Evolutionary conservation across 208 protist genomes (phyloP), one percentile per base, ranked within the genome.

Genomic region (Trypanosoma congolense): DNA sequence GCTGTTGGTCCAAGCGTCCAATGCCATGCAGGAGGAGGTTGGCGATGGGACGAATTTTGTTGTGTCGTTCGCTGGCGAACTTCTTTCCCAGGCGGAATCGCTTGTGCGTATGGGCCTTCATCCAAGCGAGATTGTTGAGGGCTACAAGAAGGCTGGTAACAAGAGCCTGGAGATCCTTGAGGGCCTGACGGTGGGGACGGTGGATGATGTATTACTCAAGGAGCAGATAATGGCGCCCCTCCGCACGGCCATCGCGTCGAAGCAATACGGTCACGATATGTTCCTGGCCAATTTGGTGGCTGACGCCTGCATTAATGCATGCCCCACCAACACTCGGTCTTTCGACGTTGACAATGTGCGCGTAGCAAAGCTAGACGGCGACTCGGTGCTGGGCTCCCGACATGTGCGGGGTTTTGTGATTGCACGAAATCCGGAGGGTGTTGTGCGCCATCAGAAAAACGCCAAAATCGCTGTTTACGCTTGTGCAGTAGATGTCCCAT

Each of bases 291-390:
- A 85, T 5, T 62, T 99, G 4, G 88, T 99, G 19, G 81, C 82
- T 14, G 80, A 98, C 31, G 98, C 98, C 22, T 99, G 97, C 80
- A 87, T 98, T 60, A 84, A 92, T 54, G 95, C 97, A 10, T 95
- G 97, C 56, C 98, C 97, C 41, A 98, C 98, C 45, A 97, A 98
- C 65, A 38, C 83, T 33, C 84, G 73, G 29, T 85, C 91, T 35
- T 99, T 99, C 80, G 99, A 99, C 73, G 91, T 99, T 6, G 99
- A 99, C 68, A 99, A 99, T 70, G 96, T 99, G 18, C 93, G 99
- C 48, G 96, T 99, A 4, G 88, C 90, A 26, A 99, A 99, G 82
- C 92, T 99, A 51, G 80, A 97, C 40, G 99, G 99, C 41, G 93
- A 95, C 51, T 90, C 84, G 36, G 74, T 99, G 14, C 52, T 81